These are phyloP conservation scores for Ganoderma resinaceum DNA, from an alignment of 1,284 basidiomycete genomes.

Conservation along the genomic window DNA sequence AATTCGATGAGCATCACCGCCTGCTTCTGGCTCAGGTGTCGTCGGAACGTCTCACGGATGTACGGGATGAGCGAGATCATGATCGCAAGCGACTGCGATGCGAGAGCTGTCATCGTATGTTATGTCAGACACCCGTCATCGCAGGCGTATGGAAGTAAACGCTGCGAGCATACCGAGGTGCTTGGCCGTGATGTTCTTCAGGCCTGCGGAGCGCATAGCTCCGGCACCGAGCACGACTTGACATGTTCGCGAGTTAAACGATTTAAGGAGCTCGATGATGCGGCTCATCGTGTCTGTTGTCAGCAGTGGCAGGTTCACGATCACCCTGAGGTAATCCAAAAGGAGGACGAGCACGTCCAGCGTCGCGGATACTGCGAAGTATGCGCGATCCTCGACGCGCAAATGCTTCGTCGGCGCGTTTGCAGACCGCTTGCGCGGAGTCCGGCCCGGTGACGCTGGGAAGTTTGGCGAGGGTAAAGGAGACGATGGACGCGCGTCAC, in stretches of 20 bases:
- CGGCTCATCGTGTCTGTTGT: constrained; percentile 95
- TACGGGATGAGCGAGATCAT: constrained; percentile 97
- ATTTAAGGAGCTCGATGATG: constrained; percentile 95
- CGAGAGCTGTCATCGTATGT: constrained; percentile 71
- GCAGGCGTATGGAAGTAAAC: neutral
- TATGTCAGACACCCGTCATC: constrained; percentile 14
- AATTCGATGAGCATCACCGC: constrained; percentile 98
- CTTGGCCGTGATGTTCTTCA: constrained; percentile 99
- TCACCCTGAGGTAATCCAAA: constrained; percentile 87
- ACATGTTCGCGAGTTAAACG: constrained; percentile 98
- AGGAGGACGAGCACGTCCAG: constrained; percentile 80
- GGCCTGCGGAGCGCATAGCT: constrained; percentile 95
- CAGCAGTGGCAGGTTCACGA: constrained; percentile 88
- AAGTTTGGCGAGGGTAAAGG: constrained; percentile 40
- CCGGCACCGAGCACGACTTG: constrained; percentile 98
- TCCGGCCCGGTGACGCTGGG: constrained; percentile 29
- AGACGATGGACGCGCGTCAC: constrained; percentile 35
- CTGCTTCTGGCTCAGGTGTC: constrained; percentile 92
- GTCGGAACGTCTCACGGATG: constrained; percentile 91
- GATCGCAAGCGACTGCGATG: constrained; percentile 94
- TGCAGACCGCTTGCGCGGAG: constrained; percentile 40
- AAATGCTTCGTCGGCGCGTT: constrained; percentile 70
- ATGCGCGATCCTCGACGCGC: constrained; percentile 83
- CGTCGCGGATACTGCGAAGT: constrained; percentile 89
- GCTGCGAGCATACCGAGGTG: constrained; percentile 76